Conservation (phyloP, 2,329 filamentous ascomycete species). For the Ceratocystis variospora region DNA sequence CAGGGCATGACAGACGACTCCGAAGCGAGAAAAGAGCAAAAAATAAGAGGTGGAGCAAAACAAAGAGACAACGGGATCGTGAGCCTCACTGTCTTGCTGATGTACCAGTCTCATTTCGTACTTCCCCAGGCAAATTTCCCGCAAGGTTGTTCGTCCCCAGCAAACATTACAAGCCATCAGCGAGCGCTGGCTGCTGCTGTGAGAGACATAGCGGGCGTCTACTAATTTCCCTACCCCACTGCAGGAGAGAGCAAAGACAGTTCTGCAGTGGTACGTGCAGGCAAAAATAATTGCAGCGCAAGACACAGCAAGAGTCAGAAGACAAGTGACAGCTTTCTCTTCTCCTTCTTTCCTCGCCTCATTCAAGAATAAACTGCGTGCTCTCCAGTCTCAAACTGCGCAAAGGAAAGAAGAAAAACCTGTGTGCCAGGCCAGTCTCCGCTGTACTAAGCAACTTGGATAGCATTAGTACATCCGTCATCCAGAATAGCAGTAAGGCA, state of each 20-base stretch:
- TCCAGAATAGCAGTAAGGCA: background rate
- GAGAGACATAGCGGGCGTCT: too few species aligned
- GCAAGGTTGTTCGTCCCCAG: background rate
- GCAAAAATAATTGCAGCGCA: background rate
- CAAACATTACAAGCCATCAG: too few species aligned
- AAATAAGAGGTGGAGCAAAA: background rate
- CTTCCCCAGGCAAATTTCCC: background rate
- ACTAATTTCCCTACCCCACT: too few species aligned
- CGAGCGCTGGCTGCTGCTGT: too few species aligned
- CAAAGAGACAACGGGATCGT: background rate
- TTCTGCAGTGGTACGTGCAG: background rate
- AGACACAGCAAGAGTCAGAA: background rate
- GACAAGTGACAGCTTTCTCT: too few species aligned
- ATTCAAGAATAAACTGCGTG: too few species aligned
- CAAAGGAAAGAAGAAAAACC: too few species aligned
- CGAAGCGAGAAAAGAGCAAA: background rate
- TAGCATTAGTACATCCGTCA: background rate
- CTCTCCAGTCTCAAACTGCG: too few species aligned
- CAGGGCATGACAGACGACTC: conserved; percentile 3
- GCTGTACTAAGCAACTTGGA: too few species aligned
- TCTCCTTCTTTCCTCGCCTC: too few species aligned
- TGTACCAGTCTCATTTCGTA: background rate
- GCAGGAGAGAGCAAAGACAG: too few species aligned
- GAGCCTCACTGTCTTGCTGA: background rate
- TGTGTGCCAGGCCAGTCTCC: background rate